Evolutionary conservation across 306 rosid species (phyloP).

Genomic region (Inga oerstediana): DNA sequence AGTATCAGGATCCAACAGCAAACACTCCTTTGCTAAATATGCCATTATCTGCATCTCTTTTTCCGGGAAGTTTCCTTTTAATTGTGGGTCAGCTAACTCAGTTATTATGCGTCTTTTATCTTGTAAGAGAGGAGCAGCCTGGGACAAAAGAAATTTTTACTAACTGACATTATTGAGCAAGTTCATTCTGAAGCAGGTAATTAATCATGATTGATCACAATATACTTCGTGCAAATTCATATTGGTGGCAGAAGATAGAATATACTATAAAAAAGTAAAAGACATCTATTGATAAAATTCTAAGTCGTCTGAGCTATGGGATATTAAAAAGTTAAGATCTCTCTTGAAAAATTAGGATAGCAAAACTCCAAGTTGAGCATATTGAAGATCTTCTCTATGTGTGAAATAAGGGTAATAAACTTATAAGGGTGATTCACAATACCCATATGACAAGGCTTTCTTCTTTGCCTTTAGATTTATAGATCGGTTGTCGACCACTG

Average conservation of each 20-base stretch:
- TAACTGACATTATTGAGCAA: conserved; percentile 11
- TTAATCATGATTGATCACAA: not conserved
- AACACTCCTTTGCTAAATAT: conserved; percentile 91
- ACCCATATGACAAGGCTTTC: conserved; percentile 99
- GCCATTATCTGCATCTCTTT: conserved; percentile 94
- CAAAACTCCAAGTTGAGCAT: not conserved
- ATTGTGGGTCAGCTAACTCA: conserved; percentile 71
- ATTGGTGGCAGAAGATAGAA: not conserved
- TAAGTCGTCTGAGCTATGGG: not conserved
- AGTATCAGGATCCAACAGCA: conserved; percentile 84
- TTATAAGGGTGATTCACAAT: conserved; percentile 22
- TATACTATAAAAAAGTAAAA: conserved; percentile 2
- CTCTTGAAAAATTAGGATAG: conserved; percentile 8
- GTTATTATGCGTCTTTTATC: conserved; percentile 65
- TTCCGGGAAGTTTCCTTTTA: conserved; percentile 73
- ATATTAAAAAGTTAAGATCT: not conserved
- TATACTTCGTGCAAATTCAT: conserved; percentile 1
- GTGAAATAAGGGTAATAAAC: conserved; percentile 2
- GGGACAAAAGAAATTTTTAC: conserved; percentile 35
- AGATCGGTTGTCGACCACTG: conserved; percentile 85
- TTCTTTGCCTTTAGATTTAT: conserved; percentile 70
- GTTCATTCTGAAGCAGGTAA: conserved; percentile 9
- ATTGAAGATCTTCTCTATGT: not conserved
- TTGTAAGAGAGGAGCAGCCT: conserved; percentile 81
- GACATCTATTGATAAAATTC: not conserved